These are phyloP conservation scores for Pseudogymnoascus sp. DNA, from an alignment of 2,329 filamentous ascomycete species.

Conservation along the genomic window DNA sequence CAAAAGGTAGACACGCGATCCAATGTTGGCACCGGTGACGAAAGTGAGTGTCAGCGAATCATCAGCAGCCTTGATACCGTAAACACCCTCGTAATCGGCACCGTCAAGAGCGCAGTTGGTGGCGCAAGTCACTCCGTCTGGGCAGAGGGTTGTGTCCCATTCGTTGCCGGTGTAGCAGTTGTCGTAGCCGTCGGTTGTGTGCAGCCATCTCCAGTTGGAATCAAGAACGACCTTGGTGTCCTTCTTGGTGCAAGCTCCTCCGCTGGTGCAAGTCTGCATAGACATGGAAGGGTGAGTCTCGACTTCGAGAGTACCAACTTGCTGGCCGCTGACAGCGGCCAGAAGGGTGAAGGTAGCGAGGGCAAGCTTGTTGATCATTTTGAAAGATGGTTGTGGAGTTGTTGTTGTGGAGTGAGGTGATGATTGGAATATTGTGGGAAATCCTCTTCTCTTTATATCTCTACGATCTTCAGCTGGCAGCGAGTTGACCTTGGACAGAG, in stretches of 20 bases:
- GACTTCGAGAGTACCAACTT: conserved; percentile 35
- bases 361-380: conserved; percentile 5
- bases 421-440: conserved; percentile 9
- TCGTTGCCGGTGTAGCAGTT: conserved; percentile 31
- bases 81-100: conserved; percentile 41
- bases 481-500: background rate
- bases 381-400: conserved; percentile 3
- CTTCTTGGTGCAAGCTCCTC: conserved; percentile 38
- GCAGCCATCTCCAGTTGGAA: conserved; percentile 48
- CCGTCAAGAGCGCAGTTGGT: conserved; percentile 43
- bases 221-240: conserved; percentile 42
- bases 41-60: conserved; percentile 46
- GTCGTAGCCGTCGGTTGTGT: conserved; percentile 33
- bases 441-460: conserved; percentile 4
- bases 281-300: conserved; percentile 43
- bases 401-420: conserved; percentile 2
- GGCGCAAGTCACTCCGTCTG: conserved; percentile 35
- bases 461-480: background rate
- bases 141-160: conserved; percentile 35
- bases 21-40: conserved; percentile 43
- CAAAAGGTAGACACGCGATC: conserved; percentile 55
- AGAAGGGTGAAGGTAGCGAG: conserved; percentile 31
- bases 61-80: conserved; percentile 44
- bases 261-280: conserved; percentile 40
- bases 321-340: conserved; percentile 36